Percentiles rank a stretch among this genome's conserved stretches.
These are phyloP conservation scores for Cryomyces antarcticus DNA, from an alignment of 495 filamentous ascomycete species.

Conservation along the genomic window DNA sequence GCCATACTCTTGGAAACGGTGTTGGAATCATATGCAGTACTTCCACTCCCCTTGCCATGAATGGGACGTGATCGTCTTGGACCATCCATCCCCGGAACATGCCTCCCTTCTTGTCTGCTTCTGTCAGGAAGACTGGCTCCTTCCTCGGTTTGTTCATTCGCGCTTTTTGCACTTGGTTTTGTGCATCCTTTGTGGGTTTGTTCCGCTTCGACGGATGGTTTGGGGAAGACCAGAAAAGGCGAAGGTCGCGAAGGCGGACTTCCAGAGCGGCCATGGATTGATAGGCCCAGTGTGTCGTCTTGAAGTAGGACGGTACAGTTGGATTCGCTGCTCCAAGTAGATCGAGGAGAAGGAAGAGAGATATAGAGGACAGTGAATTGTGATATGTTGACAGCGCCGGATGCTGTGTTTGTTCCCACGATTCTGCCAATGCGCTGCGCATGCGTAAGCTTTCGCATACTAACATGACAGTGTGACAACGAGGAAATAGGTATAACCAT, in stretches of 20 bases:
- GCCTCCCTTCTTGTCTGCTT: slow-evolving; percentile 27
- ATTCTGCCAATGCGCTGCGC: slow-evolving; percentile 42
- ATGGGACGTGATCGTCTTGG: slow-evolving; percentile 79
- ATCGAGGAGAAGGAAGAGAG: slow-evolving; percentile 82
- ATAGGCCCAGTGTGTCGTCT: slow-evolving; percentile 88
- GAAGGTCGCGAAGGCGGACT: slow-evolving; percentile 38
- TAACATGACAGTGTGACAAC: neutral
- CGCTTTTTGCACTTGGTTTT: neutral
- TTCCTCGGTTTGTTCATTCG: neutral
- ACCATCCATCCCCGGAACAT: slow-evolving; percentile 32
- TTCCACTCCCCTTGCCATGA: slow-evolving; percentile 66
- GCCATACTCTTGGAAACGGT: slow-evolving; percentile 76
- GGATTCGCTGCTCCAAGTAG: slow-evolving; percentile 58
- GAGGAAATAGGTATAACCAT: slow-evolving; percentile 4
- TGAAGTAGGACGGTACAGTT: slow-evolving; percentile 58
- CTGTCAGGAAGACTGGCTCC: slow-evolving; percentile 10
- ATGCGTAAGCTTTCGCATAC: neutral
- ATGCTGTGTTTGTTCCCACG: slow-evolving; percentile 47
- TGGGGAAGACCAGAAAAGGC: slow-evolving; percentile 29
- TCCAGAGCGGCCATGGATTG: slow-evolving; percentile 46
- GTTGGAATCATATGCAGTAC: slow-evolving; percentile 71
- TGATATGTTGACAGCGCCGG: slow-evolving; percentile 52
- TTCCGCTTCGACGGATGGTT: slow-evolving; percentile 12
- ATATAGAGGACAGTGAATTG: slow-evolving; percentile 55
- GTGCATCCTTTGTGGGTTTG: neutral